Evolutionary conservation across 352 stramenopile species (phyloP), one percentile per base, ranked within the genome.

Genomic region (Blastocystis sp.): DNA sequence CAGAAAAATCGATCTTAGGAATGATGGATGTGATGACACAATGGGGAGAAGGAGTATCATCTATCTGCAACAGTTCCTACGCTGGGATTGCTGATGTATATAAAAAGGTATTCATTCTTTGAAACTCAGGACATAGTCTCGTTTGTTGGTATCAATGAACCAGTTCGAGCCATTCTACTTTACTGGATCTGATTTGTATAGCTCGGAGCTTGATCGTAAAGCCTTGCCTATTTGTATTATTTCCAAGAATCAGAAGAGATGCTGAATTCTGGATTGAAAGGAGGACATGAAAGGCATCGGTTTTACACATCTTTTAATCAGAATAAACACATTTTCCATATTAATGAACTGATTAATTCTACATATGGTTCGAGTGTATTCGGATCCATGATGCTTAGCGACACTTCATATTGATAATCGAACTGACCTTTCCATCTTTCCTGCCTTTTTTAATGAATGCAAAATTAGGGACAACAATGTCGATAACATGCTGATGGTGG

Each of bases 21-120:
- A 68, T 84, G 50, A 39, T 84, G 54, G 73, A 84, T 9, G 53
- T 84, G 11, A 84, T 84, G 73, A 84, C 73, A 11, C 53, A 84
- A 23, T 84, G 73, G 73, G 47, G 47, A 34, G 73, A 84, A 43
- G 73, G 73, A 13, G 73, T 84, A 18, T 69, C 68, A 15, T 43
- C 73, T 13, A 13, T 84, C 4, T 68, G 20, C 7, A 84, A 84
- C 39, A 54, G 23, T 20, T 68, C 47, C 18, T 61, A 68, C 20
- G 0, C 47, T 23, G 13, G 20, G 18, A 84, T 66, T 45, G 29
- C 23, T 15, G 3, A 50, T 23, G 43, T 84, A 26, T 23, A 66
- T 11, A 50, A 63, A 43, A 84, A 84, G 47, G 73, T 84, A 64
- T 29, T 4, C 4, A 41, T 34, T 26, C 23, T 20, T 13, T 66